Conservation (phyloP, 148 eudicot genomes). For the Fagopyrum homotropicum region DNA sequence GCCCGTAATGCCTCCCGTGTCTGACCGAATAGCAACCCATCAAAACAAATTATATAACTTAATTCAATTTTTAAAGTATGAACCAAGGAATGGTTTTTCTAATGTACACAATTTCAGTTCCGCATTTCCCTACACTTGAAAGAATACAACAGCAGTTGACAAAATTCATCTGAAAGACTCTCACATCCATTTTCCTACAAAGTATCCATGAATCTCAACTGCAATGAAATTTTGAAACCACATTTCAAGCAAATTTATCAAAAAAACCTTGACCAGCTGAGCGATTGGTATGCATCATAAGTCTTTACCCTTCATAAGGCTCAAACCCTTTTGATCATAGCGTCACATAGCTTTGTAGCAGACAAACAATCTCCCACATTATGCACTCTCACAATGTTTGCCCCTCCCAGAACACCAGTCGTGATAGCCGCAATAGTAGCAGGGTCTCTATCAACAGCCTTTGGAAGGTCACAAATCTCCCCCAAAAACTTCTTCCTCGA, state of each 20-base stretch:
- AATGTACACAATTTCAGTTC: no score
- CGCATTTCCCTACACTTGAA: no score
- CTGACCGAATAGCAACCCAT: no score
- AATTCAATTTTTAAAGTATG: no score
- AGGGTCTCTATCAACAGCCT: conserved; percentile 62
- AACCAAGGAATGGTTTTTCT: no score
- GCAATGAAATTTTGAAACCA: neutral
- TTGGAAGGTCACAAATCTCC: conserved; percentile 48
- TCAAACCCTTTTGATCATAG: conserved; percentile 36
- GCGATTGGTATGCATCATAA: neutral
- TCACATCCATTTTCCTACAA: neutral
- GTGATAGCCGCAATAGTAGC: conserved; percentile 68
- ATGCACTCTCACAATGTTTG: conserved; percentile 86
- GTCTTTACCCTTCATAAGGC: neutral
- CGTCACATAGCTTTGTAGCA: conserved; percentile 80
- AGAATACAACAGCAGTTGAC: neutral
- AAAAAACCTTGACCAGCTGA: neutral
- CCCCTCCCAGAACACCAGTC: conserved; percentile 70
- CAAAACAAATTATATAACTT: no score
- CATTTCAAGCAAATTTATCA: neutral
- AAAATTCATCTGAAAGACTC: neutral
- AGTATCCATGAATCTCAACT: neutral
- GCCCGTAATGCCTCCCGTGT: no score
- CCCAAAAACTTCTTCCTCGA: conserved; percentile 87
- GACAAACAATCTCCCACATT: conserved; percentile 59